Conservation (phyloP, 1,284 basidiomycete species). For the Cerioporus squamosus region DNA sequence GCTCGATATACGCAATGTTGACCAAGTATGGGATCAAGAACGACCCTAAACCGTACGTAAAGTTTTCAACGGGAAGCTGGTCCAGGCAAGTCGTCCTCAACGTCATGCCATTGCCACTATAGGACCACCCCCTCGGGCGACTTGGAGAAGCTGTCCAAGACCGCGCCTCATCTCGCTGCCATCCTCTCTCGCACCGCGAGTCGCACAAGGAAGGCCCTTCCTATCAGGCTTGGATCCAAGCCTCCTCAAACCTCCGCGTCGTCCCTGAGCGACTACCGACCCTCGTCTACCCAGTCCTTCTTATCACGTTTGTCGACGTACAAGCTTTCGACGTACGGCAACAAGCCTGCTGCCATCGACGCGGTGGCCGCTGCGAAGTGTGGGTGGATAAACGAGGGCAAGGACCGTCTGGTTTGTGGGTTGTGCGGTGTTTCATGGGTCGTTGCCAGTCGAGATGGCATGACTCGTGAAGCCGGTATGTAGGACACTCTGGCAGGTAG, state of each 20-base stretch:
- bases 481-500: constrained; percentile 31
- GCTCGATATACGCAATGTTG: constrained; percentile 73
- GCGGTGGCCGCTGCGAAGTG: constrained; percentile 78
- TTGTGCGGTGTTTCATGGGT: constrained; percentile 76
- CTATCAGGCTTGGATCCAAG: constrained; percentile 39
- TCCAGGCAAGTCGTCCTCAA: neutral
- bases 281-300: constrained; percentile 74
- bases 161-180: constrained; percentile 67
- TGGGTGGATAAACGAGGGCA: constrained; percentile 80
- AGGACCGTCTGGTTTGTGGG: constrained; percentile 73
- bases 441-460: constrained; percentile 63
- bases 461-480: constrained; percentile 77
- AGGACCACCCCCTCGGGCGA: constrained; percentile 24
- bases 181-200: constrained; percentile 67
- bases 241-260: constrained; percentile 34
- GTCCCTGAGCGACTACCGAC: constrained; percentile 67
- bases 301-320: constrained; percentile 73
- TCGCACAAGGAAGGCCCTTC: constrained; percentile 55
- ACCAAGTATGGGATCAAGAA: constrained; percentile 75
- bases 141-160: constrained; percentile 48
- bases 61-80: no score
- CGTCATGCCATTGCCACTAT: constrained; percentile 11
- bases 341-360: constrained; percentile 73
- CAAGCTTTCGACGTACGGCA: constrained; percentile 77
- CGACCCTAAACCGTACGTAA: constrained; percentile 48